Conservation (phyloP, 306 rosid genomes). For the Vachellia collinsii region DNA sequence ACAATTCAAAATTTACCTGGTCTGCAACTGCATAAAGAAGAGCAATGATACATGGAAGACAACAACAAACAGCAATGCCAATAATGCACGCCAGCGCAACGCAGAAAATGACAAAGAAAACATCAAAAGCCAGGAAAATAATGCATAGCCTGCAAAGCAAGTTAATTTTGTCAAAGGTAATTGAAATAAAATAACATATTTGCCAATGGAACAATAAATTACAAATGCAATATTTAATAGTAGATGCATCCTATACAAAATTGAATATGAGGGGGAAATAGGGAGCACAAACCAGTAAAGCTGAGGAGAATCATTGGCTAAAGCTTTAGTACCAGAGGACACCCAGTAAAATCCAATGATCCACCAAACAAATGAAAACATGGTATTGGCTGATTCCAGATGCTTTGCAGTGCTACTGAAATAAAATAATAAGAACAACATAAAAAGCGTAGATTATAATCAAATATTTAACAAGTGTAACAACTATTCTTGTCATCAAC, state of each 20-base stretch:
- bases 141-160: slow-evolving; percentile 88
- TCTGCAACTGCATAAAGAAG: slow-evolving; percentile 95
- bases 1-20: slow-evolving; percentile 65
- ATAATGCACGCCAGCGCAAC: slow-evolving; percentile 95
- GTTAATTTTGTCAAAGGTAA: slow-evolving; percentile 29
- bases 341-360: slow-evolving; percentile 97
- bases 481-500: neutral
- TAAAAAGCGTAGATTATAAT: slow-evolving; percentile 8
- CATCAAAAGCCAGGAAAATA: slow-evolving; percentile 94
- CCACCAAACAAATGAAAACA: slow-evolving; percentile 99
- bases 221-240: neutral
- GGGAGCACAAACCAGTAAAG: slow-evolving; percentile 81
- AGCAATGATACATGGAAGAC: slow-evolving; percentile 94
- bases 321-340: slow-evolving; percentile 72
- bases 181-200: slow-evolving; percentile 28
- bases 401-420: slow-evolving; percentile 73
- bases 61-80: slow-evolving; percentile 95
- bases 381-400: slow-evolving; percentile 93
- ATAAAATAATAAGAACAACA: neutral
- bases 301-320: slow-evolving; percentile 71
- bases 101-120: slow-evolving; percentile 97
- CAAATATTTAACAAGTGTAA: neutral
- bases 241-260: slow-evolving; percentile 1
- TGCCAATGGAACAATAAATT: slow-evolving; percentile 18
- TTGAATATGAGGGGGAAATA: slow-evolving; percentile 21